Evolutionary conservation across 2,329 filamentous ascomycete genomes (phyloP), one percentile per base, ranked within the genome.

Genomic region (Diaporthe longicolla): DNA sequence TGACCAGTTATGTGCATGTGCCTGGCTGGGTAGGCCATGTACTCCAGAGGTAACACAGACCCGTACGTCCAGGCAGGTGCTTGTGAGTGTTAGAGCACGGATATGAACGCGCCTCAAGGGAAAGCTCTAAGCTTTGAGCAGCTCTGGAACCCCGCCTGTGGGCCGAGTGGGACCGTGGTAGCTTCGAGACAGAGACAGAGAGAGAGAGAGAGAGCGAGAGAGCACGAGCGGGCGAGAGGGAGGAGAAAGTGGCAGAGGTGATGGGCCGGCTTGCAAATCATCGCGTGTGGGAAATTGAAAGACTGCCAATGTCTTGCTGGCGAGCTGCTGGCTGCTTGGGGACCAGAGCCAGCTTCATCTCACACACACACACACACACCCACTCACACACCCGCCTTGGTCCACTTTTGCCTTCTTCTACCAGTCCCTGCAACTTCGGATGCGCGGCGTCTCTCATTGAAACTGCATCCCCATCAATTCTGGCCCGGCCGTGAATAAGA

Each of bases 71-170:
- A 32, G 58, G n/a, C 37, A 43, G 58, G 35, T 26, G 45, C 21
- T 21, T n/a, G 45, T 50, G 45, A 17, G 3, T 43, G 35, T 24
- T 50, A 68, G 63, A 54, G 63, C 63, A 68, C 63, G 48, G 63
- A 26, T 52, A 54, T 48, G 45, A 54, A 24, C 15, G 29, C 10
- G 32, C 48, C 48, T 40, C 63, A 26, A 40, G 32, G 61, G 63
- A 40, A 21, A 68, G 63, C 63, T 68, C 63, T 19, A 68, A 68
- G 63, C 63, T 68, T 54, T 68, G 63, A 45, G 63, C 52, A 48
- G n/a, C 45, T 35, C 37, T 68, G 24, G 61, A 35, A 54, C 45
- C 63, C 45, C 63, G 63, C 63, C 63, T 21, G 32, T 68, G 63
- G 63, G 45, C 63, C 63, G 63, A 54, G 48, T 68, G 63, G 63